A percentile compares a stretch with the other conserved stretches of the same genome.
Conservation (phyloP, 805 yeast species). For the Spathaspora sp. region DNA sequence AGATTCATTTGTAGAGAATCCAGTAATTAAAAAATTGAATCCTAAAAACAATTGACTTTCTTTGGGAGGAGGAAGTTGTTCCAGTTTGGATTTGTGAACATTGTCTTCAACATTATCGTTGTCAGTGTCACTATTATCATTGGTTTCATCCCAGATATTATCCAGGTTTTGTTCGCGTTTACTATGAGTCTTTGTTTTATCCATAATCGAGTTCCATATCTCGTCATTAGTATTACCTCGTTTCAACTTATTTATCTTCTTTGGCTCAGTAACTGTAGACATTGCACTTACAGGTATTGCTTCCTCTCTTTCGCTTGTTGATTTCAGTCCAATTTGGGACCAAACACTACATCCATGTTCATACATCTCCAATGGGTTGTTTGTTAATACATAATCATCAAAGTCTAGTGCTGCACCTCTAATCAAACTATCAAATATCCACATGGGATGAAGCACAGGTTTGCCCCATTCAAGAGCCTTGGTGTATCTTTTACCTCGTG, state of each 20-base stretch:
- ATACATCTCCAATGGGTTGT: constrained; percentile 10
- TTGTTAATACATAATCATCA: constrained; percentile 35
- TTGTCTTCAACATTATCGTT: neutral
- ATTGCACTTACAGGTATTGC: neutral
- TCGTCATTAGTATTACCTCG: constrained; percentile 20
- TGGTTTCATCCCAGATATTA: constrained; percentile 23
- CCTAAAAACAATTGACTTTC: constrained; percentile 35
- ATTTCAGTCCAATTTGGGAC: constrained; percentile 18
- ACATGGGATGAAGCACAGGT: constrained; percentile 49
- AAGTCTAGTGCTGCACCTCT: constrained; percentile 42
- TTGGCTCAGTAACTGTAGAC: neutral
- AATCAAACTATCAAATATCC: constrained; percentile 43
- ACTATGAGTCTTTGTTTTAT: constrained; percentile 13
- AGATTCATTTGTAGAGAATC: constrained; percentile 37
- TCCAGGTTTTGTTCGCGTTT: constrained; percentile 11
- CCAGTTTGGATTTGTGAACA: neutral
- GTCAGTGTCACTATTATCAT: constrained; percentile 9
- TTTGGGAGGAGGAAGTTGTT: neutral
- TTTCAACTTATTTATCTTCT: neutral
- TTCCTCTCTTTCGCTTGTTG: neutral
- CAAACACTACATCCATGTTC: constrained; percentile 28
- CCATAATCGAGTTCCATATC: constrained; percentile 46
- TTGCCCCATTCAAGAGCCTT: constrained; percentile 53
- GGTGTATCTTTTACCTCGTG: constrained; percentile 47
- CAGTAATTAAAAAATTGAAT: constrained; percentile 38